Evolutionary conservation across 2,329 filamentous ascomycete species (phyloP).

Genomic region (Myotisia sp.): DNA sequence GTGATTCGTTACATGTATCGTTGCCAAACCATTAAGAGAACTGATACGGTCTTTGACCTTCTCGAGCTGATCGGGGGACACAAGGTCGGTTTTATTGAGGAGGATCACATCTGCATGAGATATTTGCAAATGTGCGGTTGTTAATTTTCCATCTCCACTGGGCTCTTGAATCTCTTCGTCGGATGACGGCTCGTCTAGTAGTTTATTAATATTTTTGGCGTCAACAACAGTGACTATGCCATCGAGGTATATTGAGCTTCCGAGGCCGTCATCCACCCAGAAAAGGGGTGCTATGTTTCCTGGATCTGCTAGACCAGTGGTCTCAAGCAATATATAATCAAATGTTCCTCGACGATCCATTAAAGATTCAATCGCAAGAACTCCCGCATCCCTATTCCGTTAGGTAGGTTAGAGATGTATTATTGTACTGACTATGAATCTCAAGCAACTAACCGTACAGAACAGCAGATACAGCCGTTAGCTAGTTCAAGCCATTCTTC

Average conservation of each 20-base stretch:
- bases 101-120: conserved; percentile 92
- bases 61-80: conserved; percentile 54
- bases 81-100: conserved; percentile 84
- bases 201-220: conserved; percentile 76
- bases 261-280: conserved; percentile 93
- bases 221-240: conserved; percentile 94
- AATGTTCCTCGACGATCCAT: conserved; percentile 91
- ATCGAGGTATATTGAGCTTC: conserved; percentile 89
- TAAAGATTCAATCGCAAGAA: conserved; percentile 85
- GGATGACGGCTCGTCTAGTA: conserved; percentile 52
- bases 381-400: conserved; percentile 59
- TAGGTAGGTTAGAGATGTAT: neutral
- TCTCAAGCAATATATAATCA: conserved; percentile 95
- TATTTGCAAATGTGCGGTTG: conserved; percentile 89
- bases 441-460: conserved; percentile 55
- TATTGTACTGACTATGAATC: neutral
- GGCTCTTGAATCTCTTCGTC: conserved; percentile 23
- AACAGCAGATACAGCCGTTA: conserved; percentile 96
- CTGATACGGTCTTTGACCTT: conserved; percentile 55
- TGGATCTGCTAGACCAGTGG: conserved; percentile 85
- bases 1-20: conserved; percentile 65
- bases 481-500: conserved; percentile 93
- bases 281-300: conserved; percentile 92
- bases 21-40: conserved; percentile 82
- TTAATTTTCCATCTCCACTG: conserved; percentile 55